These are phyloP conservation scores for Taphrina confusa DNA, from an alignment of 1,139 yeast genomes.

Conservation along the genomic window DNA sequence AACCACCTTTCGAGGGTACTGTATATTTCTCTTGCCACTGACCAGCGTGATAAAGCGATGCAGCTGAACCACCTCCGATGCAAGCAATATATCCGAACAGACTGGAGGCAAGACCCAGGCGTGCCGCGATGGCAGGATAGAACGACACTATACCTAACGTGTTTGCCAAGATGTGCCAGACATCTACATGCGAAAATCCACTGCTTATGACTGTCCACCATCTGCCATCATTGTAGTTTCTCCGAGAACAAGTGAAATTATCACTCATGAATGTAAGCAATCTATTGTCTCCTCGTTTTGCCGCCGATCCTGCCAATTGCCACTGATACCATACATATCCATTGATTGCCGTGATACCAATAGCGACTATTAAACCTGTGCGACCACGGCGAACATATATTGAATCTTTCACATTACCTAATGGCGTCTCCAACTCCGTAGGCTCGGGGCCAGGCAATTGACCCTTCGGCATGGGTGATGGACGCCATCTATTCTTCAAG, in stretches of 20 bases:
- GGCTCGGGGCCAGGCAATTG: neutral
- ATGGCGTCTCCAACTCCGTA: neutral
- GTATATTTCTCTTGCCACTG: slow-evolving; percentile 5
- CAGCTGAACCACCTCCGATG: slow-evolving; percentile 27
- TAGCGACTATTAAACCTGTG: slow-evolving; percentile 17
- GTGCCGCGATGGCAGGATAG: slow-evolving; percentile 17
- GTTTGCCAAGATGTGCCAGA: slow-evolving; percentile 30
- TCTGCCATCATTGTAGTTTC: slow-evolving; percentile 16
- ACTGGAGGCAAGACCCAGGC: slow-evolving; percentile 8
- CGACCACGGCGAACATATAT: slow-evolving; percentile 13
- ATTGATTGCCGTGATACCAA: slow-evolving; percentile 27
- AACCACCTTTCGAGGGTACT: neutral
- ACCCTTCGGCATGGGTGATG: slow-evolving; percentile 14
- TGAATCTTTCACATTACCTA: neutral
- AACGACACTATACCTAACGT: slow-evolving; percentile 27
- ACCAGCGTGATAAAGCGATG: slow-evolving; percentile 15
- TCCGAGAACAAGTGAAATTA: slow-evolving; percentile 14
- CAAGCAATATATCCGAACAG: slow-evolving; percentile 10
- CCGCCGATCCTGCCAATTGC: slow-evolving; percentile 19
- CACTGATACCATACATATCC: slow-evolving; percentile 28
- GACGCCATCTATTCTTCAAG: slow-evolving; percentile 6
- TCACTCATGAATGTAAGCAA: slow-evolving; percentile 11
- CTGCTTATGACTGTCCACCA: slow-evolving; percentile 24
- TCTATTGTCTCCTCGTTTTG: neutral
- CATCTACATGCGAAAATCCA: slow-evolving; percentile 18